Evolutionary conservation across 2,329 filamentous ascomycete species (phyloP).

Genomic region (Periconia digitata): DNA sequence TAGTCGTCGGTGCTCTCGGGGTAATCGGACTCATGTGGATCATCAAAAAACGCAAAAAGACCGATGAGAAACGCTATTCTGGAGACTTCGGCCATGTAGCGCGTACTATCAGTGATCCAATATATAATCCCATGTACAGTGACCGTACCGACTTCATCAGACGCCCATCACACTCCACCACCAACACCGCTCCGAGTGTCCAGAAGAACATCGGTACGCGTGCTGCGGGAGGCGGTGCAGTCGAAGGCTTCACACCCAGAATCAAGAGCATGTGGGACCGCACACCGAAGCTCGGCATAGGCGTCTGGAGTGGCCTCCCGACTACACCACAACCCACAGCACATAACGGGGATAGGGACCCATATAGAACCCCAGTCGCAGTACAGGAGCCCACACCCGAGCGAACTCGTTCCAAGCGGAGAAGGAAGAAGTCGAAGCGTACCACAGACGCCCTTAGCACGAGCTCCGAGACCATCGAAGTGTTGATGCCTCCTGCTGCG

Average conservation of each 20-base stretch:
- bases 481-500: conserved; percentile 43
- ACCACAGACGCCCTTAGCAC: conserved; percentile 22
- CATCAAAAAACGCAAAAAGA: conserved; percentile 37
- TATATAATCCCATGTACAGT: conserved; percentile 40
- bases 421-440: conserved; percentile 13
- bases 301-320: conserved; percentile 23
- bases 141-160: conserved; percentile 42
- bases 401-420: conserved; percentile 3
- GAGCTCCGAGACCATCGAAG: conserved; percentile 49
- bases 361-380: conserved; percentile 30
- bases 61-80: conserved; percentile 34
- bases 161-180: conserved; percentile 27
- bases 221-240: conserved; percentile 11
- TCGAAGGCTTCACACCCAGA: conserved; percentile 29
- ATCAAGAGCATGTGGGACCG: conserved; percentile 41
- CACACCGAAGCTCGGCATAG: conserved; percentile 36
- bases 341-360: conserved; percentile 29
- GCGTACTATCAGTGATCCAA: conserved; percentile 42
- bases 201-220: conserved; percentile 22
- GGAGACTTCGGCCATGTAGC: conserved; percentile 43
- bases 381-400: conserved; percentile 27
- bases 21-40: conserved; percentile 36
- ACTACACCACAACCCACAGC: conserved; percentile 24
- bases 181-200: conserved; percentile 24
- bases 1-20: conserved; percentile 37